A percentile compares a stretch with the other conserved stretches of the same genome.
Conservation (phyloP, 148 eudicot genomes). For the Polygonum aviculare region DNA sequence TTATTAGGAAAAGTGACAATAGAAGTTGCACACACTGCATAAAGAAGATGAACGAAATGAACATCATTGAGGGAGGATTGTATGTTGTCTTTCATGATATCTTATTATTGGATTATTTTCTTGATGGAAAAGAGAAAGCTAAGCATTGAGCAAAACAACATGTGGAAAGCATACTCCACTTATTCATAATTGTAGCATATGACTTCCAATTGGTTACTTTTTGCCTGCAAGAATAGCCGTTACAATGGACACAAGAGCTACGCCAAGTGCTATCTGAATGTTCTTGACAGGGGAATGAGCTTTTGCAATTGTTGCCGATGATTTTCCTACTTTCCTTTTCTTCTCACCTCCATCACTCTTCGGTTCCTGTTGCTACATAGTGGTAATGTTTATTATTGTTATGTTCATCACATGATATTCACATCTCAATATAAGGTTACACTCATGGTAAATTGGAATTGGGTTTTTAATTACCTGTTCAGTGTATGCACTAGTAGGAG, state of each 20-base stretch:
- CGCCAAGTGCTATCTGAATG: slow-evolving; percentile 57
- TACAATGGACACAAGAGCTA: slow-evolving; percentile 66
- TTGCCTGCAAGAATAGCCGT: slow-evolving; percentile 26
- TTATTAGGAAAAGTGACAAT: too few species aligned
- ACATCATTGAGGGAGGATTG: too few species aligned
- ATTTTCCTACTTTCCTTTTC: slow-evolving; percentile 48
- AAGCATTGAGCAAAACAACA: not conserved
- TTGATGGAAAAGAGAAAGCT: too few species aligned
- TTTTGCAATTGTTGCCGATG: slow-evolving; percentile 24
- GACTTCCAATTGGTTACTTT: not conserved
- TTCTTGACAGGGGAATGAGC: slow-evolving; percentile 32
- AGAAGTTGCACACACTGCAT: too few species aligned
- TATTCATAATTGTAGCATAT: not conserved
- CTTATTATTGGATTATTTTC: too few species aligned
- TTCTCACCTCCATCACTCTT: slow-evolving; percentile 52
- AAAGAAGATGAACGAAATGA: too few species aligned
- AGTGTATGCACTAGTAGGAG: slow-evolving; percentile 15
- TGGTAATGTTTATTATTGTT: too few species aligned
- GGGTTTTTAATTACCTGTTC: slow-evolving; percentile 22
- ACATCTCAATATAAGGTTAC: too few species aligned
- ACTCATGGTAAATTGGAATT: not conserved
- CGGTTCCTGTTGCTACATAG: not conserved
- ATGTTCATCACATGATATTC: too few species aligned
- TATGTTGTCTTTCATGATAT: too few species aligned
- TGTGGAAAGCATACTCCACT: not conserved